Evolutionary conservation across 805 yeast species (phyloP).

Genomic region (Yarrowia sp.): DNA sequence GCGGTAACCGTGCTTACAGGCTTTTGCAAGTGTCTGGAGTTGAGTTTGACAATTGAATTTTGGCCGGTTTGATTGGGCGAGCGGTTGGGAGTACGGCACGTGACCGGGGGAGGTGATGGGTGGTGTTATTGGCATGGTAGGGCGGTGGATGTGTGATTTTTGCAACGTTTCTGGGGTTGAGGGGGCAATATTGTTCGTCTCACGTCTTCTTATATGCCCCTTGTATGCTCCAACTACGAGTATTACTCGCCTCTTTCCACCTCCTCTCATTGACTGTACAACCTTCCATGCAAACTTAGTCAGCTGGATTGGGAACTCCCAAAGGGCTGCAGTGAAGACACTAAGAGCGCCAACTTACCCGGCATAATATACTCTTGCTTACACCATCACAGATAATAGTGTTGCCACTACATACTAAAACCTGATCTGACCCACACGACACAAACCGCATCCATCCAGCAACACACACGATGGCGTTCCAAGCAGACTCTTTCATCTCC

Average conservation of each 20-base stretch:
- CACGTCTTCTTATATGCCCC: no score
- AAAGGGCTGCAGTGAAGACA: no score
- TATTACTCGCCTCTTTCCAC: no score
- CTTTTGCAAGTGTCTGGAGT: neutral
- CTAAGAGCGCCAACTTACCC: constrained; percentile 11
- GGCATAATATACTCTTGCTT: neutral
- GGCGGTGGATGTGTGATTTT: no score
- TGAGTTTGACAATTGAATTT: constrained; percentile 25
- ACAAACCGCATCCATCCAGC: neutral
- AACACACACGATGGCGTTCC: constrained; percentile 17
- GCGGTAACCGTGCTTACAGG: constrained; percentile 1
- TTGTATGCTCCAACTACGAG: no score
- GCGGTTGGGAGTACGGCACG: constrained; percentile 8
- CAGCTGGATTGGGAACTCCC: neutral
- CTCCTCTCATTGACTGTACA: no score
- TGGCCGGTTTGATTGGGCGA: constrained; percentile 25
- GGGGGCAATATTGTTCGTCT: no score
- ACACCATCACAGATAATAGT: constrained; percentile 6
- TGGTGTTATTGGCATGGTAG: neutral
- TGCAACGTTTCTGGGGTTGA: no score
- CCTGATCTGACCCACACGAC: neutral
- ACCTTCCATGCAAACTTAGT: neutral
- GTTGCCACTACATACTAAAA: constrained; percentile 1
- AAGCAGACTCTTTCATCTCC: constrained; percentile 23
- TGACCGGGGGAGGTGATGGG: neutral